These are phyloP conservation scores for Ensete glaucum DNA, from an alignment of 176 grass and related monocot species.

Conservation along the genomic window DNA sequence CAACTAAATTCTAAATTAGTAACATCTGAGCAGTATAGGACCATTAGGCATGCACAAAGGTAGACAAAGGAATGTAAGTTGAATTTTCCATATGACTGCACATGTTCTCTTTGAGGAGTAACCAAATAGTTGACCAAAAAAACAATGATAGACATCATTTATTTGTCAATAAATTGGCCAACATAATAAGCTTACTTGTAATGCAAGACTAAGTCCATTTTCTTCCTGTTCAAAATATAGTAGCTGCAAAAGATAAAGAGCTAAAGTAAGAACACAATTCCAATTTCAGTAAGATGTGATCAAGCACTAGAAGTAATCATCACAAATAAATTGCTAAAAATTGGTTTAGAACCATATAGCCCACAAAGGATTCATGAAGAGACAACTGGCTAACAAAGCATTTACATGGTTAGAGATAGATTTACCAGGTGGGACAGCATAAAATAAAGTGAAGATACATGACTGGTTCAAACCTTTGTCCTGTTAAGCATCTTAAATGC, in stretches of 20 bases:
- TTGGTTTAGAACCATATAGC: no score
- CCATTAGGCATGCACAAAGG: background rate
- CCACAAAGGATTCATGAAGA: background rate
- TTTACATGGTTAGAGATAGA: background rate
- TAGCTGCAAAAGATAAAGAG: slow-evolving; percentile 40
- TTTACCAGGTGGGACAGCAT: background rate
- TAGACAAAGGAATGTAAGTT: background rate
- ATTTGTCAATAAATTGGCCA: background rate
- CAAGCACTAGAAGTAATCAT: background rate
- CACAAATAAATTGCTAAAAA: background rate
- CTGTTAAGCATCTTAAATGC: background rate
- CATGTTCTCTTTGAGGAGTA: background rate
- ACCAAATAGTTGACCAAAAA: background rate
- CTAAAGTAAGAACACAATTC: background rate
- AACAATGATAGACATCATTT: background rate
- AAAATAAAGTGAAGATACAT: background rate
- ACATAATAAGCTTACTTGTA: slow-evolving; percentile 45
- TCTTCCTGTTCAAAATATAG: slow-evolving; percentile 98
- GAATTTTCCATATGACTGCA: background rate
- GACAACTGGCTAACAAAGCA: background rate
- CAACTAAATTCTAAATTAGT: background rate
- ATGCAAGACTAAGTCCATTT: slow-evolving; percentile 77
- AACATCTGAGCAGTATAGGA: background rate
- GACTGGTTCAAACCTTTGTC: background rate
- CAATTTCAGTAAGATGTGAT: background rate